Conservation (phyloP, 1,284 basidiomycete genomes). For the Thelephora terrestris region DNA sequence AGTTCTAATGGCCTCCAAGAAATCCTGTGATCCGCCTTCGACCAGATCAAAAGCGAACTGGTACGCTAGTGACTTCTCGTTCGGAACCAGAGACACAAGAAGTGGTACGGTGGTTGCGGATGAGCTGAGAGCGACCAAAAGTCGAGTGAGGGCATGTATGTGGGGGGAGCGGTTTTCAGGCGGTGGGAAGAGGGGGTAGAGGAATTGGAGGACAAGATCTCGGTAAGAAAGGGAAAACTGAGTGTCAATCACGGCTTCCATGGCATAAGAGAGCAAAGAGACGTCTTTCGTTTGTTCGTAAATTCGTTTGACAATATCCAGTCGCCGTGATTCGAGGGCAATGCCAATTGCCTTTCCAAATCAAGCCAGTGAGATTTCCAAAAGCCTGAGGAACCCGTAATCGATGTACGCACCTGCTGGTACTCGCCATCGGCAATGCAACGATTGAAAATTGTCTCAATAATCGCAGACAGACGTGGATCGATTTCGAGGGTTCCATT, state of each 20-base stretch:
- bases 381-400: background rate
- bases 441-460: slow-evolving; percentile 77
- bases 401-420: slow-evolving; percentile 57
- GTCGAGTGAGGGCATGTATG: slow-evolving; percentile 70
- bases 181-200: slow-evolving; percentile 74
- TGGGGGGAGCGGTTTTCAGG: slow-evolving; percentile 66
- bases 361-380: slow-evolving; percentile 2
- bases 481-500: slow-evolving; percentile 55
- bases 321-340: slow-evolving; percentile 79
- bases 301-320: slow-evolving; percentile 76
- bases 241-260: slow-evolving; percentile 82
- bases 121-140: slow-evolving; percentile 81
- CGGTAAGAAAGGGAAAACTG: slow-evolving; percentile 76
- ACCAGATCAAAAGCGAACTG: slow-evolving; percentile 92
- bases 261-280: slow-evolving; percentile 76
- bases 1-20: slow-evolving; percentile 64
- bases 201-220: slow-evolving; percentile 74
- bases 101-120: slow-evolving; percentile 65
- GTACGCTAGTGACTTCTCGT: slow-evolving; percentile 72
- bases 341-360: slow-evolving; percentile 79
- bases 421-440: slow-evolving; percentile 83
- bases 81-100: slow-evolving; percentile 59
- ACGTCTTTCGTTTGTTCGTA: slow-evolving; percentile 68
- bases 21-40: slow-evolving; percentile 89
- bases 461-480: slow-evolving; percentile 67